Evolutionary conservation across 1,139 yeast species (phyloP).

Genomic region (Hansenula lynferdii): DNA sequence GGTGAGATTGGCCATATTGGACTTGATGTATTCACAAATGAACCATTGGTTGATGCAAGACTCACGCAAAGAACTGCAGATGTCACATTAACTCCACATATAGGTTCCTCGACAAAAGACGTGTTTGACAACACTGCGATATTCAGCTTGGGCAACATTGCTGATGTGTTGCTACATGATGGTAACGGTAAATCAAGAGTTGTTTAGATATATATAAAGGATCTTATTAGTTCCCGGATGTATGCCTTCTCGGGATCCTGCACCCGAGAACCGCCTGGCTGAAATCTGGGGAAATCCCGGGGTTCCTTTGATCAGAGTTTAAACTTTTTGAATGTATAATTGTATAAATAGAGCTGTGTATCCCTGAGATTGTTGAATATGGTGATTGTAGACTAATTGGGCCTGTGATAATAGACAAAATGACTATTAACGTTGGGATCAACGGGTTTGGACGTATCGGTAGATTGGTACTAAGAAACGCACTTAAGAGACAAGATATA

Average conservation of each 20-base stretch:
- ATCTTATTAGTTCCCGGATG: too few relatives aligned
- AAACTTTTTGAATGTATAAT: too few relatives aligned
- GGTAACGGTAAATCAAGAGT: constrained; percentile 34
- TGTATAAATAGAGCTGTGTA: too few relatives aligned
- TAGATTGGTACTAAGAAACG: constrained; percentile 75
- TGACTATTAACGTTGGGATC: constrained; percentile 51
- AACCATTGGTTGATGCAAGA: constrained; percentile 55
- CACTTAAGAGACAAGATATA: constrained; percentile 63
- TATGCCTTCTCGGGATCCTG: too few relatives aligned
- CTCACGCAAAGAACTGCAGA: constrained; percentile 50
- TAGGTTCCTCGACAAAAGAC: constrained; percentile 66
- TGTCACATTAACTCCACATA: constrained; percentile 69
- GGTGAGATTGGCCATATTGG: constrained; percentile 74
- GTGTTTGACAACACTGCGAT: constrained; percentile 44
- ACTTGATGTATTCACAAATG: constrained; percentile 75
- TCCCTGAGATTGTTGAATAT: too few relatives aligned
- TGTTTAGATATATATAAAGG: constrained; percentile 3
- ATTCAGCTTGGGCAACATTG: constrained; percentile 43
- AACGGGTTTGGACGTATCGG: constrained; percentile 94
- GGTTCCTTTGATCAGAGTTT: too few relatives aligned
- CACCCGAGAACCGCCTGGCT: too few relatives aligned
- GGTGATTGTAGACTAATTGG: too few relatives aligned
- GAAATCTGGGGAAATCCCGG: too few relatives aligned
- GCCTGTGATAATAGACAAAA: background rate
- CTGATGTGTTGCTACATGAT: constrained; percentile 31